Evolutionary conservation across 805 yeast species (phyloP).

Genomic region (Lachancea nothofagi): DNA sequence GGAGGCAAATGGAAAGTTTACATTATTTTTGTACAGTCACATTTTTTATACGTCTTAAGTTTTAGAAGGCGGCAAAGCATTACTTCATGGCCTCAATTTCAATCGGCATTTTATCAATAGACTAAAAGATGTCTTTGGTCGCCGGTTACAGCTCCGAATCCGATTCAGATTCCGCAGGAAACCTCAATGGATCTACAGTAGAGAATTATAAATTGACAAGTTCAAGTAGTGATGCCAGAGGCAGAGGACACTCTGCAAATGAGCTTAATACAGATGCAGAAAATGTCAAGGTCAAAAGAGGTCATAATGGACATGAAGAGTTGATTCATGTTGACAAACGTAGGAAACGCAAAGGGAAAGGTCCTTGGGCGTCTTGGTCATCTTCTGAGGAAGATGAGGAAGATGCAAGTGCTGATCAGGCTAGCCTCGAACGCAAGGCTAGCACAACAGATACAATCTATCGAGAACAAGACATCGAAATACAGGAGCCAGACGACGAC

Average conservation of each 20-base stretch:
- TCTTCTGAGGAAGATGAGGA: constrained; percentile 8
- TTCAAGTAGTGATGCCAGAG: too few species aligned
- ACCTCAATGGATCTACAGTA: background rate
- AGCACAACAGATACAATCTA: background rate
- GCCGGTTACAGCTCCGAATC: constrained; percentile 15
- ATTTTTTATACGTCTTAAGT: background rate
- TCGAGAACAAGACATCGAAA: background rate
- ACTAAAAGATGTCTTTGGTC: constrained; percentile 22
- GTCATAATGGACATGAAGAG: background rate
- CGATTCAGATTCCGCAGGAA: background rate
- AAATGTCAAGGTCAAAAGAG: background rate
- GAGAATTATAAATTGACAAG: too few species aligned
- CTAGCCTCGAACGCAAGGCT: background rate
- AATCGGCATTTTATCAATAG: too few species aligned
- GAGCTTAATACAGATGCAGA: background rate
- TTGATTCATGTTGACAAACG: constrained; percentile 8
- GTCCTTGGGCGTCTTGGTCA: constrained; percentile 33
- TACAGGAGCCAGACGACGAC: constrained; percentile 2
- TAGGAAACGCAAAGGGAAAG: constrained; percentile 19
- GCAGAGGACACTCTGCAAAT: too few species aligned
- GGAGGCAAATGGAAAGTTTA: too few species aligned
- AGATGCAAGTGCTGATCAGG: background rate
- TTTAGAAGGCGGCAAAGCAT: background rate
- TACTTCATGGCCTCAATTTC: background rate
- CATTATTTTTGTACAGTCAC: too few species aligned